Base-by-base conservation (phyloP, 352 stramenopile species). In the Phytopythium montanum region DNA sequence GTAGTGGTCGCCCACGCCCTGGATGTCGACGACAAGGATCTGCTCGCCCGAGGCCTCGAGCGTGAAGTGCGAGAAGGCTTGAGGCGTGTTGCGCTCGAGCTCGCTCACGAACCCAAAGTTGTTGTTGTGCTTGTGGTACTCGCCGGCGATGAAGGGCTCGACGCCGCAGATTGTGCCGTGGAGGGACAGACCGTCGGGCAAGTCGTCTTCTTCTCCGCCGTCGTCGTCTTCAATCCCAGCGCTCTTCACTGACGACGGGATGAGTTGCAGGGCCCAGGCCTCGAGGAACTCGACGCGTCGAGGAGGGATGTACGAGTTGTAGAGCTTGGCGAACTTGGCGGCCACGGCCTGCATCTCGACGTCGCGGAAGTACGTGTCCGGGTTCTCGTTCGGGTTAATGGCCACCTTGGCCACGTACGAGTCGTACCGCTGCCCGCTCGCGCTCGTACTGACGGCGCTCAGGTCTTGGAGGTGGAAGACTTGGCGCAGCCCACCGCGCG, bases 21-120 rank as follows among this genome's bases (percentile, higher is more conserved):
- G 94, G 62, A 98, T 94, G 70, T 98, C 94, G 7, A 96, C 92
- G n/a, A 98, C 88, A 34, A 98, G 83, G 61, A 96, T 90, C 55
- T 90, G 75, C 49, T 92, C 87, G n/a, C 91, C 70, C 0, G 88
- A 97, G 0, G 85, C 86, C 62, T 97, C 94, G 66, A 96, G 98
- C 23, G 88, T 96, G 68, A 96, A 95, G 33, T 96, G 90, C 2
- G 87, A 97, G 65, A 98, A 98, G 3, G 94, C 83, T 49, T 92
- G 82, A 23, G 82, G 82, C 0, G 82, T 92, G 61, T 90, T 92
- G n/a, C 82, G 76, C 54, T 90, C 80, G 19, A 90, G 56, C 23
- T 92, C 79, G 42, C 82, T 92, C 34, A 92, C 82, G 52, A 89
- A 92, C 4, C 82, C 82, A 65, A 81, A 90, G 66, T 92, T 92